phyloP scores from a whole-genome alignment of 345 rosid genomes.

The Lenwebbia sp. region DNA sequence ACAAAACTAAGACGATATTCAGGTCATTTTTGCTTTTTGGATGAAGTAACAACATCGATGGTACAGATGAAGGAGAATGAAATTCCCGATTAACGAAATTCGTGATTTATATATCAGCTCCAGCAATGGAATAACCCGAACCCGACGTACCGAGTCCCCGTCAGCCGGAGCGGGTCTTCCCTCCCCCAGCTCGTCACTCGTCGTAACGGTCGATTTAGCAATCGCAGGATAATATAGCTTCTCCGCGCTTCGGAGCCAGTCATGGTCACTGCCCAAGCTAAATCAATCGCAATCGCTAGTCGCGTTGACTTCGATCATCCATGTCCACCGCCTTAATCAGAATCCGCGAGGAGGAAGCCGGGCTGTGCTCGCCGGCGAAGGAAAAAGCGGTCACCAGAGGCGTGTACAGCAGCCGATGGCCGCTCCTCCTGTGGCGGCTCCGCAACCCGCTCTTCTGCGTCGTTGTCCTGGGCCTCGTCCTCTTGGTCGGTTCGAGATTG shows the following conservation, averaged over 20 bases:
- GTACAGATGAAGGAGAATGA: background rate
- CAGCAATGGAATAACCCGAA: background rate
- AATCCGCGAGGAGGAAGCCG: conserved; percentile 3
- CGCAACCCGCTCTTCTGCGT: background rate
- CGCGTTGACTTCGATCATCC: background rate
- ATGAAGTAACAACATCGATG: too few relatives aligned
- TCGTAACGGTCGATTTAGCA: background rate
- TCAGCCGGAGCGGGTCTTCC: background rate
- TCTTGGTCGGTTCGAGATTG: conserved; percentile 1
- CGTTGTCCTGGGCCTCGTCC: conserved; percentile 2
- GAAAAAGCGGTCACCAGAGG: conserved; percentile 3
- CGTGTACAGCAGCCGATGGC: background rate
- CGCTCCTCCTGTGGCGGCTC: background rate
- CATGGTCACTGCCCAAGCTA: background rate
- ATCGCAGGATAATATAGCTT: background rate
- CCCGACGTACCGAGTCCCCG: background rate
- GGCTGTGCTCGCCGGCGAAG: conserved; percentile 10
- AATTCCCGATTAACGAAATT: background rate
- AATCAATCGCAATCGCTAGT: background rate
- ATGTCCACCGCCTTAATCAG: background rate
- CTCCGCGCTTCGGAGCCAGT: background rate
- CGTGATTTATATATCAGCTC: background rate
- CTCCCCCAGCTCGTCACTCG: background rate
- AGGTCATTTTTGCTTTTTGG: background rate
- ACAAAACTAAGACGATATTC: background rate